phyloP scores from a whole-genome alignment of 495 filamentous ascomycete species.

The Aspergillus incahuasiensis region DNA sequence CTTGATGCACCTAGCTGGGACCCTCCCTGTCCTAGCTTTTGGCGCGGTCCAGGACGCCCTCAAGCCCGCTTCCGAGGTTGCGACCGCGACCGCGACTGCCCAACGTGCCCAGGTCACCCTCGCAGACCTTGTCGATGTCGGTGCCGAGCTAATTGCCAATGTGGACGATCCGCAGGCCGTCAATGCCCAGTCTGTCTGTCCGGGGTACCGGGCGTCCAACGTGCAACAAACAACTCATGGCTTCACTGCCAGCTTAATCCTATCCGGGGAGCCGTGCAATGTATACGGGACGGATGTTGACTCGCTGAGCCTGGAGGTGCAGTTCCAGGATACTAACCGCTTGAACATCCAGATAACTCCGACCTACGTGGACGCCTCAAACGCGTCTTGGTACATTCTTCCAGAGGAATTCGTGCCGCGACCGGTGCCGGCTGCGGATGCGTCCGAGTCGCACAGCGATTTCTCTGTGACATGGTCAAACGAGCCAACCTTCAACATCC shows the following conservation, averaged over 20 bases:
- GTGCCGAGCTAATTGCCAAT: conserved; percentile 59
- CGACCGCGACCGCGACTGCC: conserved; percentile 14
- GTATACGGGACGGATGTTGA: conserved; percentile 60
- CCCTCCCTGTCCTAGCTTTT: conserved; percentile 28
- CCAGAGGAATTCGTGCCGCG: conserved; percentile 59
- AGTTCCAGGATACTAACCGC: conserved; percentile 53
- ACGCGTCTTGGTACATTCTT: conserved; percentile 64
- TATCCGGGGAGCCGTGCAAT: conserved; percentile 58
- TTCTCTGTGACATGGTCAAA: conserved; percentile 56
- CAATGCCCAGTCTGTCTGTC: conserved; percentile 64
- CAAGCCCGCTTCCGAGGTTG: neutral
- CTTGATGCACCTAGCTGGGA: conserved; percentile 21
- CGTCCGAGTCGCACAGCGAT: conserved; percentile 38
- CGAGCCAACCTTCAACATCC: conserved; percentile 57
- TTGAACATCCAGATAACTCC: conserved; percentile 55
- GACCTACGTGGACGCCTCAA: conserved; percentile 55
- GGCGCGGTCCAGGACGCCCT: conserved; percentile 17
- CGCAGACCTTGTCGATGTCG: conserved; percentile 52
- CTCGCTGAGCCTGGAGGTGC: conserved; percentile 48
- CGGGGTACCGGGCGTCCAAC: conserved; percentile 55
- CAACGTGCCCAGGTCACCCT: conserved; percentile 47
- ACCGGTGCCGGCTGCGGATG: conserved; percentile 43
- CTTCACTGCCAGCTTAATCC: conserved; percentile 46
- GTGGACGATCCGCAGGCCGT: conserved; percentile 67
- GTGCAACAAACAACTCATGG: conserved; percentile 42